Base-by-base conservation (phyloP, 495 filamentous ascomycete genomes). In the Endocarpon pusillum region DNA sequence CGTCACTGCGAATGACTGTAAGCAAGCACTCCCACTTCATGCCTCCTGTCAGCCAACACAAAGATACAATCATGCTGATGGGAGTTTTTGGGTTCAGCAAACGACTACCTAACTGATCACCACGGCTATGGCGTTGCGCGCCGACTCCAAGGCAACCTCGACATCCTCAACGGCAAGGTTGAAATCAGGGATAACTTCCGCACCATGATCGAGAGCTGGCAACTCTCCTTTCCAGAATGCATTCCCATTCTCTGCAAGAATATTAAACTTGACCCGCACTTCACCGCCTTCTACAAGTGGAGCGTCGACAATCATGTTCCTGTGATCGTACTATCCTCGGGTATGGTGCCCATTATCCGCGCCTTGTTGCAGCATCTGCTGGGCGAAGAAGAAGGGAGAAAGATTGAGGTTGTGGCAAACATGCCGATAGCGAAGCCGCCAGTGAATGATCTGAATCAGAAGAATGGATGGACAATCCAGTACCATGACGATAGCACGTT, bases 321-420 rank as follows among this genome's bases (percentile, higher is more conserved):
- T 16, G 80, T 94, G 39, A 85, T 96, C 20, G 77, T 96, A 3
- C 58, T 96, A 12, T 87, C 80, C 26, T 77, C 75, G 10, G 87
- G 87, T 27, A 96, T 96, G 89, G 66, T 69, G 33, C 89, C 89
- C 10, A 75, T 96, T 45, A 94, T 96, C 55, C 64, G 74, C 23
- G 80, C 81, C 3, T 59, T 96, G 28, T 64, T 96, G 21, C 67
- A 76, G 32, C 65, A 80, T 27, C 64, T 91, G 15, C 60, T 96
- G 5, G 87, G 87, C 3, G 62, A 67, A 47, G 65, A 78, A 39
- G 69, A 71, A 35, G 5, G 5, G 51, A 47, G 19, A 66, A 75
- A 31, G 68, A 80, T 94, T 45, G 65, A 78, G 47, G 89, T 94
- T 45, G 71, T 94, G 38, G 75, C 76, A 57, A 97, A 94, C 47